phyloP scores from a whole-genome alignment of 345 rosid genomes.

The Anastatica hierochuntica region DNA sequence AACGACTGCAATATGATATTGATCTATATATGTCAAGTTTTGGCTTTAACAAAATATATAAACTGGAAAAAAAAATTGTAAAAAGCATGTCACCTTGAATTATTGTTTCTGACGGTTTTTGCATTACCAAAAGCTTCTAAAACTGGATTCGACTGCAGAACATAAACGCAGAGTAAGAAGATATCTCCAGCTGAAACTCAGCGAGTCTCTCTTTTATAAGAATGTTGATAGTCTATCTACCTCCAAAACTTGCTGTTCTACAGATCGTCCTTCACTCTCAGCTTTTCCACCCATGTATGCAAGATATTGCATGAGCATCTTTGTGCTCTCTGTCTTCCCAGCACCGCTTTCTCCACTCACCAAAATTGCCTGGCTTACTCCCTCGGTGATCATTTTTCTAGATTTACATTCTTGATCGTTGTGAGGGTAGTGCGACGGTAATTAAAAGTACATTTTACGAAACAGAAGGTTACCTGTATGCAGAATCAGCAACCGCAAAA shows the following conservation, averaged over 20 bases:
- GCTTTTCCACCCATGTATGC: conserved; percentile 96
- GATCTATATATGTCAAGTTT: conserved; percentile 7
- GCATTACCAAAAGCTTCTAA: conserved; percentile 99
- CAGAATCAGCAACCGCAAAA: conserved; percentile 93
- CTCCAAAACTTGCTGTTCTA: conserved; percentile 98
- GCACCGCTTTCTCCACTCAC: conserved; percentile 99
- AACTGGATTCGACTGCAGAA: conserved; percentile 90
- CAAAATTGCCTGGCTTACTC: conserved; percentile 81
- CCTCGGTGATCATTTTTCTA: conserved; percentile 89
- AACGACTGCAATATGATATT: conserved; percentile 56
- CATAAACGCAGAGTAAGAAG: conserved; percentile 8
- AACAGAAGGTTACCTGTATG: conserved; percentile 58
- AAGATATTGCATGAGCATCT: conserved; percentile 90
- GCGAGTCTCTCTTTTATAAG: conserved; percentile 1
- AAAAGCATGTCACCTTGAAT: conserved; percentile 55
- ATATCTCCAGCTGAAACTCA: not conserved
- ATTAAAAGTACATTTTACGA: not conserved
- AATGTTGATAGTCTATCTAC: conserved; percentile 27
- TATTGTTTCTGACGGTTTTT: conserved; percentile 90
- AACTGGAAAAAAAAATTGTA: conserved; percentile 3
- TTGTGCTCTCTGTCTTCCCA: conserved; percentile 98
- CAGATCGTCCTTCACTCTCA: conserved; percentile 63
- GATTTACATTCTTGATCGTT: conserved; percentile 18
- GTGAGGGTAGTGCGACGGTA: conserved; percentile 4
- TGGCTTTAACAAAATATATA: conserved; percentile 8